Conservation (phyloP, 1,284 basidiomycete species). For the Cystobasidium pallidum region DNA sequence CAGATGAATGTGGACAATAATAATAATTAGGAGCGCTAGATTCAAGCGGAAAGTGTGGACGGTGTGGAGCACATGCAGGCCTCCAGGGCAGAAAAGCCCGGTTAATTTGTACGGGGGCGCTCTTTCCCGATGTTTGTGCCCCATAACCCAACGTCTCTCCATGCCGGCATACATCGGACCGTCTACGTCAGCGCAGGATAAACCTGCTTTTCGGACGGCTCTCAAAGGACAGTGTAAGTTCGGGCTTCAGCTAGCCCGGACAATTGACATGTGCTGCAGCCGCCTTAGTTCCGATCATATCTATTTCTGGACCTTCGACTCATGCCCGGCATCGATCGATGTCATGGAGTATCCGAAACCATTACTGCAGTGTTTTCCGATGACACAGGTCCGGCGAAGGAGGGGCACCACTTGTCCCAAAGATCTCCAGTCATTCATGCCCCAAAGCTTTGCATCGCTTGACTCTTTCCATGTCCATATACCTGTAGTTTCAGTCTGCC, state of each 20-base stretch:
- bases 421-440: no score
- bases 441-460: no score
- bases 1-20: neutral
- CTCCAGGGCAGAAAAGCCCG: neutral
- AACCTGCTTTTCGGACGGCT: no score
- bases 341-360: no score
- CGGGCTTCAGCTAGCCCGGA: no score
- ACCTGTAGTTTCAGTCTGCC: no score
- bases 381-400: no score
- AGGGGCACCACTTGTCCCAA: no score
- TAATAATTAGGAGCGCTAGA: conserved; percentile 7
- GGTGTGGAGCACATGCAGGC: neutral
- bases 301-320: neutral
- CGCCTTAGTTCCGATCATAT: neutral
- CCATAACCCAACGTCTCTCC: neutral
- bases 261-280: no score
- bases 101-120: neutral
- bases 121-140: neutral
- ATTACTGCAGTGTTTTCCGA: no score
- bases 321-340: neutral
- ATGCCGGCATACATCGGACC: neutral
- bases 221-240: no score
- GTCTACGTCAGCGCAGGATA: conserved; percentile 1
- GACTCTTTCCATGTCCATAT: no score
- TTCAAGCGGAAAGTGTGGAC: neutral